These are phyloP conservation scores for Pseudisothecium myosuroides DNA, from an alignment of 225 moss, liverwort and hornwort genomes.

Conservation along the genomic window DNA sequence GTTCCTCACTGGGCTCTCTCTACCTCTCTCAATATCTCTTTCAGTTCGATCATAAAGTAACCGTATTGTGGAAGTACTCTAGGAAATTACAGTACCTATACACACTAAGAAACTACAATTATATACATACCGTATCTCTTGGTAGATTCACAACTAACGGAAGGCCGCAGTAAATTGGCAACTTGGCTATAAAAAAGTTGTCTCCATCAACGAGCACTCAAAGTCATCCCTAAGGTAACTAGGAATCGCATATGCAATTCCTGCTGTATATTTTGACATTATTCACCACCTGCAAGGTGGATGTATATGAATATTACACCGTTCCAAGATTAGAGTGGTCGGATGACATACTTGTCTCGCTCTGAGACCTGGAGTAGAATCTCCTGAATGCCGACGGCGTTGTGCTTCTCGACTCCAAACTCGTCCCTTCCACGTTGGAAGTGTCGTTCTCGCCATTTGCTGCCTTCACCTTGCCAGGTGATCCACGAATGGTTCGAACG, in stretches of 20 bases:
- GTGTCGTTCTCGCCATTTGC: background rate
- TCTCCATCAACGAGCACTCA: constrained; percentile 2
- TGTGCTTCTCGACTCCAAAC: constrained; percentile 3
- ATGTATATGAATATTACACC: background rate
- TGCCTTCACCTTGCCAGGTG: background rate
- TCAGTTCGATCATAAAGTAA: background rate
- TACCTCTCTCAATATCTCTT: background rate
- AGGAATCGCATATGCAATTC: background rate
- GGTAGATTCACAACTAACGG: constrained; percentile 6
- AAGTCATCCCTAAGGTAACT: background rate
- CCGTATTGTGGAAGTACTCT: background rate
- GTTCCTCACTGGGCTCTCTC: background rate
- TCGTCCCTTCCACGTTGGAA: background rate
- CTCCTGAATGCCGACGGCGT: background rate
- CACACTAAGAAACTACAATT: constrained; percentile 24
- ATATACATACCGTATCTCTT: constrained; percentile 18
- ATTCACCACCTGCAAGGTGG: background rate
- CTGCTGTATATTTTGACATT: background rate
- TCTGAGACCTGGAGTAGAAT: constrained; percentile 36
- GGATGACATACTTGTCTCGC: constrained; percentile 42
- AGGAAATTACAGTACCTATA: constrained; percentile 1
- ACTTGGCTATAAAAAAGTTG: background rate
- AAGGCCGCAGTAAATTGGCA: background rate
- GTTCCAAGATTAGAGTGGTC: constrained; percentile 27
- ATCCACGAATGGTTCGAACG: constrained; percentile 36